Conservation (phyloP, 352 stramenopile species). For the Phytophthora sp. region DNA sequence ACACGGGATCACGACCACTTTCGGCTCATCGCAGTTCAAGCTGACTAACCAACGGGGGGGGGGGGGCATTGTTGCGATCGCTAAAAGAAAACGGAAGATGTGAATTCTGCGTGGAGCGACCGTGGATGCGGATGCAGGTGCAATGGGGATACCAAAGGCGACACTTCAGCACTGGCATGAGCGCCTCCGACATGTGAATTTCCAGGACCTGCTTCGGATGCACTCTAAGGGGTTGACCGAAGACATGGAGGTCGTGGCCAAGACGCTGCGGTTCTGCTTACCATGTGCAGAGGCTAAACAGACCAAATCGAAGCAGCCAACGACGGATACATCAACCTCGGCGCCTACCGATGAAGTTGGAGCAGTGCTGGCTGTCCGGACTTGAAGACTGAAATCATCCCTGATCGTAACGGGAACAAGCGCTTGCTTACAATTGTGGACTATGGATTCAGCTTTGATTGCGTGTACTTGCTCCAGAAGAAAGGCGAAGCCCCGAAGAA, state of each 20-base stretch:
- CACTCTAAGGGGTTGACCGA: neutral
- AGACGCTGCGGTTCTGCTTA: conserved; percentile 11
- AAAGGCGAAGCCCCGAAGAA: conserved; percentile 4
- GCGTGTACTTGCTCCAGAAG: neutral
- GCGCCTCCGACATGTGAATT: conserved; percentile 8
- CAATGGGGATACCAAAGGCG: neutral
- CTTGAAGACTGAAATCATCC: conserved; percentile 10
- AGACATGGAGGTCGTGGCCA: neutral
- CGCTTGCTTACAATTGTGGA: no score
- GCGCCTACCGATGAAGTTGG: conserved; percentile 17
- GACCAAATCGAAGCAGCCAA: conserved; percentile 1
- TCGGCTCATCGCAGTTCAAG: neutral
- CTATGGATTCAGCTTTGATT: conserved; percentile 18
- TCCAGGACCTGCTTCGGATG: conserved; percentile 5
- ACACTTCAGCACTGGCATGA: conserved; percentile 11
- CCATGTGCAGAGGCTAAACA: conserved; percentile 22
- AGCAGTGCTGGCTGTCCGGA: conserved; percentile 13
- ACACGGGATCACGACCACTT: conserved; percentile 5
- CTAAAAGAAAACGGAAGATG: neutral
- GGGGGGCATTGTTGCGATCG: neutral
- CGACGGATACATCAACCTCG: conserved; percentile 7
- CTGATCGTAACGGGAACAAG: conserved; percentile 9
- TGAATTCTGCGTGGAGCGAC: neutral
- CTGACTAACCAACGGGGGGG: neutral
- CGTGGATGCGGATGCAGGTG: neutral